Percentiles rank a stretch among this genome's conserved stretches.
phyloP scores from a whole-genome alignment of 495 filamentous ascomycete genomes.

The Rostrohypoxylon terebratum region DNA sequence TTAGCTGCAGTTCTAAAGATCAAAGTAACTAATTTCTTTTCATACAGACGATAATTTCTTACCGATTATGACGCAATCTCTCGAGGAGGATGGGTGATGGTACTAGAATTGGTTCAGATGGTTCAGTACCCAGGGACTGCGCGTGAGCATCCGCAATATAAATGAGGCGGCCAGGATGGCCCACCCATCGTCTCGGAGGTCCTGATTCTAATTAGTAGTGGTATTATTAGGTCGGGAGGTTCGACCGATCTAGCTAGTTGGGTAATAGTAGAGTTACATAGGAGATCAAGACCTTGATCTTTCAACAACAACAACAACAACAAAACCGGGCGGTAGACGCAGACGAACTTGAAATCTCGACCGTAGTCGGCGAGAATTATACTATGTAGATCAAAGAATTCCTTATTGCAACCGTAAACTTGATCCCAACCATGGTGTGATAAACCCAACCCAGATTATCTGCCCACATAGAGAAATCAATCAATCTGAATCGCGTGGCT shows the following conservation, averaged over 20 bases:
- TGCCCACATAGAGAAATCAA: slow-evolving; percentile 29
- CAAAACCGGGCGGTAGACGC: neutral
- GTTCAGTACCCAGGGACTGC: slow-evolving; percentile 20
- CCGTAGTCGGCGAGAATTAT: slow-evolving; percentile 3
- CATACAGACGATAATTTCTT: slow-evolving; percentile 4
- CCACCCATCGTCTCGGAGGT: slow-evolving; percentile 37
- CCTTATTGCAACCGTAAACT: slow-evolving; percentile 3
- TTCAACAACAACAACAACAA: slow-evolving; percentile 6
- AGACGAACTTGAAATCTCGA: slow-evolving; percentile 2
- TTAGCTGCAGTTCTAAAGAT: neutral
- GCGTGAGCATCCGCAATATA: slow-evolving; percentile 37
- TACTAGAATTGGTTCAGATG: slow-evolving; percentile 18
- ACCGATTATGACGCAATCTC: slow-evolving; percentile 40
- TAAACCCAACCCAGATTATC: slow-evolving; percentile 11
- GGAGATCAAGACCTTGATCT: neutral
- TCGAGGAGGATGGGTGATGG: slow-evolving; percentile 8
- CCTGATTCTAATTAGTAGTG: slow-evolving; percentile 37
- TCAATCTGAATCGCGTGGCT: slow-evolving; percentile 46
- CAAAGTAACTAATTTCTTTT: neutral
- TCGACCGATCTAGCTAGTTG: slow-evolving; percentile 21
- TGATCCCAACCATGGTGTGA: slow-evolving; percentile 14
- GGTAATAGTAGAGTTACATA: too few species aligned
- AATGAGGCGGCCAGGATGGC: slow-evolving; percentile 23
- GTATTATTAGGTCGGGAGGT: slow-evolving; percentile 26
- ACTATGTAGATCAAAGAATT: neutral